phyloP scores from a whole-genome alignment of 2,329 filamentous ascomycete species.

The Monascus ruber region DNA sequence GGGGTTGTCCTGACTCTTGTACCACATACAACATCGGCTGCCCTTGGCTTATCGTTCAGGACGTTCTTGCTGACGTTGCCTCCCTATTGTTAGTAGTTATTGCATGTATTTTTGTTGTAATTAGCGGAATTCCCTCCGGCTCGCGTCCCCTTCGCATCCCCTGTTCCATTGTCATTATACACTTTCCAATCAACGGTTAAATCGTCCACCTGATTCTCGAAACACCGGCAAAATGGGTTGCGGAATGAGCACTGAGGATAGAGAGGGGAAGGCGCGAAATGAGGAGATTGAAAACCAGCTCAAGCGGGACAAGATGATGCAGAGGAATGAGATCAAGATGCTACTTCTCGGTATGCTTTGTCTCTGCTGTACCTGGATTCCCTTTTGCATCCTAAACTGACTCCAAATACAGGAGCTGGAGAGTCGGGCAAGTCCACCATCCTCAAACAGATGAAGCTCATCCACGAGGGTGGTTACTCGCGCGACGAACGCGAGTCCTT shows the following conservation, averaged over 20 bases:
- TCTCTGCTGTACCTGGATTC: background rate
- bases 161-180: background rate
- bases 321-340: conserved; percentile 99
- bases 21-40: no score
- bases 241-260: conserved; percentile 99
- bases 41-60: no score
- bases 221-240: conserved; percentile 77
- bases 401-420: conserved; percentile 63
- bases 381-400: conserved; percentile 4
- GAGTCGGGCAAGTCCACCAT: conserved; percentile 95
- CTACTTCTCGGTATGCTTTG: conserved; percentile 72
- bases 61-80: no score
- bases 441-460: conserved; percentile 97
- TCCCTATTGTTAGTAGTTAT: no score
- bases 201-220: conserved; percentile 5
- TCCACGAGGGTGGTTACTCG: conserved; percentile 97
- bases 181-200: background rate
- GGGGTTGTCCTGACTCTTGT: no score
- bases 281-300: conserved; percentile 99
- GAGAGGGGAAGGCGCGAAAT: conserved; percentile 99
- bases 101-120: no score
- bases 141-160: background rate
- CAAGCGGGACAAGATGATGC: conserved; percentile 96
- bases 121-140: no score
- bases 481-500: conserved; percentile 67